phyloP scores from a whole-genome alignment of 139 green algal genomes.

The Pleodorina starrii region DNA sequence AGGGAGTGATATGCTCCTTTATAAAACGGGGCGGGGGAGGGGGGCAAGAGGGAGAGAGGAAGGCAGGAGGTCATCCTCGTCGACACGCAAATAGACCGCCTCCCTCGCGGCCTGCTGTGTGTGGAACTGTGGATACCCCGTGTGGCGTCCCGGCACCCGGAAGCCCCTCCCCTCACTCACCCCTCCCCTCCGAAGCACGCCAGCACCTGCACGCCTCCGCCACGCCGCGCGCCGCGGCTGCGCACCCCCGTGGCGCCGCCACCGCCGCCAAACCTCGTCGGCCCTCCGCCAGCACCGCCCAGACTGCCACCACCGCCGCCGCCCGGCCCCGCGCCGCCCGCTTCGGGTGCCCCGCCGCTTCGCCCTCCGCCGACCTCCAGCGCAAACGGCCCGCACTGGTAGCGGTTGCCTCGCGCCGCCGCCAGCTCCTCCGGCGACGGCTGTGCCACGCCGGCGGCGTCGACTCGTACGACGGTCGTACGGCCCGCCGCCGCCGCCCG shows the following conservation, averaged over 20 bases:
- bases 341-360: background rate
- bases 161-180: background rate
- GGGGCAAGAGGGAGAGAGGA: too few species aligned
- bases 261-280: background rate
- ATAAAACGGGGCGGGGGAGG: too few species aligned
- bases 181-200: conserved; percentile 40
- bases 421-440: conserved; percentile 1
- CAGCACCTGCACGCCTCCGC: background rate
- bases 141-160: too few species aligned
- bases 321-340: background rate
- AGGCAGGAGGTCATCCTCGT: too few species aligned
- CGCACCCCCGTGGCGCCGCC: conserved; percentile 5
- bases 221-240: conserved; percentile 24
- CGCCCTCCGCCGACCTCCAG: conserved; percentile 50
- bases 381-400: conserved; percentile 64
- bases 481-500: background rate
- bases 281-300: background rate
- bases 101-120: too few species aligned
- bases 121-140: too few species aligned
- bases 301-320: background rate
- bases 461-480: conserved; percentile 45
- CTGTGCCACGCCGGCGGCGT: conserved; percentile 45
- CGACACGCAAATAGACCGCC: too few species aligned
- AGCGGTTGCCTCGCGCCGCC: conserved; percentile 33
- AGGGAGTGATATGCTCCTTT: background rate